Percentiles rank a stretch among this genome's conserved stretches.
These are phyloP conservation scores for sorghum (Sorghum bicolor) DNA, from an alignment of 176 grass and related monocot species.

Conservation along the genomic window Sorghum_bicolor_NCBIv3 NC_012871.2:66563001-66563500, in stretches of 20 bases:
- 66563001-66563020: conserved; percentile 1
- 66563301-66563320: conserved; percentile 37
- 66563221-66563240: neutral
- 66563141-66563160: conserved; percentile 63
- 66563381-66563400: conserved; percentile 60
- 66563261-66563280: conserved; percentile 42
- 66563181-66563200: neutral
- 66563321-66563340: conserved; percentile 41
- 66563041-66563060: neutral
- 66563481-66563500: neutral
- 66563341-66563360: conserved; percentile 54
- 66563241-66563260: conserved; percentile 33
- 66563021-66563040: neutral
- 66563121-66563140: conserved; percentile 46
- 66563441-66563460: conserved; percentile 44
- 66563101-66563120: conserved; percentile 26
- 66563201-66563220: neutral
- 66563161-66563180: conserved; percentile 29
- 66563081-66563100: neutral
- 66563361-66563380: neutral
- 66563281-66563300: conserved; percentile 54
- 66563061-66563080: neutral
- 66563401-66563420: conserved; percentile 41
- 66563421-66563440: conserved; percentile 42
- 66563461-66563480: conserved; percentile 39